These are phyloP conservation scores for Cardiosporidium cionae DNA, from an alignment of 169 alveolate genomes.

Conservation along the genomic window DNA sequence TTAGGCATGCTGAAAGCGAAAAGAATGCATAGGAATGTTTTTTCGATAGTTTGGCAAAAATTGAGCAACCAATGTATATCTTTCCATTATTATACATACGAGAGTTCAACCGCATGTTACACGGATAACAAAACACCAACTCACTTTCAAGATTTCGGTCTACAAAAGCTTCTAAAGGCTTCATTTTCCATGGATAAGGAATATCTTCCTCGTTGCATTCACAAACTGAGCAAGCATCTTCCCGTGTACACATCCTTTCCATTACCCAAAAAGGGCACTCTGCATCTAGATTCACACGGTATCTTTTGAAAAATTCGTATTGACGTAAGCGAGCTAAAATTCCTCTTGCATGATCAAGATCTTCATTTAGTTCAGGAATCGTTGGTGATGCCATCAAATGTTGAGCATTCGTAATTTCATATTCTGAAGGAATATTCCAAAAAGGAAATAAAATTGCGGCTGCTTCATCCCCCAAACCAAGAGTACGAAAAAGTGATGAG, in stretches of 20 bases:
- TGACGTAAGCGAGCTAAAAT: background rate
- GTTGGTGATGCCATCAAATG: background rate
- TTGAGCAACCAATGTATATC: no score
- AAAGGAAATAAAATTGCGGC: background rate
- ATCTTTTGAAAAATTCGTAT: background rate
- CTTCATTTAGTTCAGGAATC: background rate
- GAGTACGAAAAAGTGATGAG: no score
- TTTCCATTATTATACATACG: no score
- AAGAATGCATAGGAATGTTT: no score
- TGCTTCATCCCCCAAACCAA: background rate
- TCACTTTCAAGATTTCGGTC: no score
- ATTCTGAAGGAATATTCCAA: background rate
- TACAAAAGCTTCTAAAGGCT: background rate
- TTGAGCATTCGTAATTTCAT: background rate
- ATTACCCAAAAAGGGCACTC: constrained; percentile 2
- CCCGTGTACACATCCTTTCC: constrained; percentile 1
- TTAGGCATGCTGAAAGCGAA: no score
- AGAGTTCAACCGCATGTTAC: no score
- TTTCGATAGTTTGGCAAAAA: no score
- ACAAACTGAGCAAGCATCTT: background rate
- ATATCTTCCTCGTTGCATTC: constrained; percentile 1
- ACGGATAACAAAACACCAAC: no score
- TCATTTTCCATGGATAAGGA: constrained; percentile 2
- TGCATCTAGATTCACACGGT: background rate
- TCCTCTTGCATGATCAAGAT: background rate